phyloP scores from a whole-genome alignment of 2,329 filamentous ascomycete genomes.

The Bipolaris cookei region DNA sequence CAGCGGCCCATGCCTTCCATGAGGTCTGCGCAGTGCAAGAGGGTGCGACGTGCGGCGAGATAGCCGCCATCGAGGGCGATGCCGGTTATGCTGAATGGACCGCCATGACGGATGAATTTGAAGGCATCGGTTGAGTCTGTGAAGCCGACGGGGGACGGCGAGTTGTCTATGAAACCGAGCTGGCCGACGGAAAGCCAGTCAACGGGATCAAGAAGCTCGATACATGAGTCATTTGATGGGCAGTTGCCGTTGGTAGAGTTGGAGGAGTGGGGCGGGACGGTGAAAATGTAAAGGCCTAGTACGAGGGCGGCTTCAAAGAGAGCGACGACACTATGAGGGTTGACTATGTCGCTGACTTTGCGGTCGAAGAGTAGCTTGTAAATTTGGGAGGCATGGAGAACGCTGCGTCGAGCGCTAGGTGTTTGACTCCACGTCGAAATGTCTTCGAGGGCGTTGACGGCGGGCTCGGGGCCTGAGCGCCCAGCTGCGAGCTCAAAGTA shows the following conservation, averaged over 20 bases:
- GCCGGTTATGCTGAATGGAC: slow-evolving; percentile 56
- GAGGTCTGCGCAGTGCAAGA: slow-evolving; percentile 60
- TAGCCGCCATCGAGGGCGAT: slow-evolving; percentile 58
- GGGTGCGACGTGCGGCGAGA: slow-evolving; percentile 57
- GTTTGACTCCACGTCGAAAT: slow-evolving; percentile 60
- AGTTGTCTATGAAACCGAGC: slow-evolving; percentile 53
- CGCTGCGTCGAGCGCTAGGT: slow-evolving; percentile 57
- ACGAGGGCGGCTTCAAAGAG: slow-evolving; percentile 61
- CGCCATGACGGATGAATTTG: slow-evolving; percentile 58
- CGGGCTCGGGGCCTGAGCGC: slow-evolving; percentile 55
- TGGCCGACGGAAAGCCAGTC: slow-evolving; percentile 57
- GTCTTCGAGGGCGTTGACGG: slow-evolving; percentile 57
- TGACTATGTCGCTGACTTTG: slow-evolving; percentile 60
- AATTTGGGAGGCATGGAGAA: slow-evolving; percentile 60
- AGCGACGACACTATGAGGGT: slow-evolving; percentile 58
- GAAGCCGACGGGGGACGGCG: slow-evolving; percentile 23
- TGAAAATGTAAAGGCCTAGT: slow-evolving; percentile 60
- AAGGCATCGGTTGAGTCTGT: slow-evolving; percentile 44
- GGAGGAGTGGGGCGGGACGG: slow-evolving; percentile 38
- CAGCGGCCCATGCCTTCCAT: slow-evolving; percentile 61
- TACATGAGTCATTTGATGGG: slow-evolving; percentile 32
- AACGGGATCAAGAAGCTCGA: slow-evolving; percentile 59
- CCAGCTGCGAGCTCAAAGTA: slow-evolving; percentile 62
- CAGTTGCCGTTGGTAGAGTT: slow-evolving; percentile 37
- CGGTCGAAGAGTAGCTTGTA: slow-evolving; percentile 60